Evolutionary conservation across 257 asterid species (phyloP), one percentile per base, ranked within the genome.

Genomic region (Solanum chiquidenum): DNA sequence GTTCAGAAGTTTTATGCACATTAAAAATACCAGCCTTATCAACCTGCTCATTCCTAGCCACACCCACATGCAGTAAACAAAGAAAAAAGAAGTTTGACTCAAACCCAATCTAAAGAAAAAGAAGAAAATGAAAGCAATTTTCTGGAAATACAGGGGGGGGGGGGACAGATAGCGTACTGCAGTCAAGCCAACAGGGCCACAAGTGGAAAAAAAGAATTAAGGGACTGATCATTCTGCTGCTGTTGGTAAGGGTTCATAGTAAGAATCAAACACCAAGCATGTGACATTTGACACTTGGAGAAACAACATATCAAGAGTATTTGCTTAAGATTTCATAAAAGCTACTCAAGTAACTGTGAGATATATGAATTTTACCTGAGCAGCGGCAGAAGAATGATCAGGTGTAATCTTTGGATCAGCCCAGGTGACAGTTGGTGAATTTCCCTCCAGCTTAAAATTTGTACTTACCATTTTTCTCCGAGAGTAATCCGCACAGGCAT

Each of bases 401-500:
- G 96, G 91, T 33, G 94, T 90, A 84, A 93, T 94, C 93, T 96
- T 95, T 73, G 99, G 98, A 88, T 95, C 98, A 77, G 98, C 98
- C 99, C 99, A 96, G 79, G 98, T 94, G 86, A 95, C 97, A 34
- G 98, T 95, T 58, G 98, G 99, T 55, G 94, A 89, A 88, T 94
- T 93, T 33, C 98, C 97, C 74, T 95, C 98, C 83, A 96, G 90
- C 94, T 94, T 96, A 91, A 95, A 95, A 91, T 89, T 91, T 25
- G 90, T 92, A 87, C 89, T 89, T 80, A 94, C 84, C 98, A 96
- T 92, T 91, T 92, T 91, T 90, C 91, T 96, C 93, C 96, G 91
- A 34, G 98, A 94, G 91, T 93, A 95, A 88, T 96, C 98, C 88
- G 99, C 99, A 92, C 99, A 96, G 18, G 98, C 99, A 91, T 95